phyloP scores from a whole-genome alignment of 257 asterid species.

The Linaria vulgaris region DNA sequence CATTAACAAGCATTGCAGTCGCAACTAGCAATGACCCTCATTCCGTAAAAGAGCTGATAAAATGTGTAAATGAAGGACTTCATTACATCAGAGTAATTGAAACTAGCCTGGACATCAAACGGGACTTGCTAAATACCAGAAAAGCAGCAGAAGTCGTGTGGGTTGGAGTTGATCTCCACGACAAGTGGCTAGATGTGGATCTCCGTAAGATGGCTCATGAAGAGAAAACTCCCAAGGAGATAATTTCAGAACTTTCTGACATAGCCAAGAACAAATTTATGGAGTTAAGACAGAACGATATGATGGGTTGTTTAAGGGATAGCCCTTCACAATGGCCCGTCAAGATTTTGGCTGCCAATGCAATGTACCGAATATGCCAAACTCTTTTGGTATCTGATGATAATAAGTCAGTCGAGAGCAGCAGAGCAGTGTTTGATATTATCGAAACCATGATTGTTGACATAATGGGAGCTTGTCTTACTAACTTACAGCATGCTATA shows the following conservation, averaged over 20 bases:
- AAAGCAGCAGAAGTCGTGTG: conserved; percentile 68
- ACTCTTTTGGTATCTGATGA: conserved; percentile 46
- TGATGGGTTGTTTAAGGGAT: conserved; percentile 34
- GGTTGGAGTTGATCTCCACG: conserved; percentile 61
- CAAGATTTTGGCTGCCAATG: conserved; percentile 62
- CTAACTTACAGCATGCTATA: conserved; percentile 61
- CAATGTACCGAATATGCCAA: conserved; percentile 74
- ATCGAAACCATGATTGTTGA: conserved; percentile 51
- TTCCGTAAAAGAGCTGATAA: conserved; percentile 40
- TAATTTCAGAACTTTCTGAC: conserved; percentile 50
- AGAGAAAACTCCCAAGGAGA: conserved; percentile 38
- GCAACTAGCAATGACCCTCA: conserved; percentile 42
- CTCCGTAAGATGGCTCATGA: conserved; percentile 42
- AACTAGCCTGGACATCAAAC: conserved; percentile 39
- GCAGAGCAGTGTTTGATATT: conserved; percentile 39
- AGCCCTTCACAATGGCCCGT: conserved; percentile 62
- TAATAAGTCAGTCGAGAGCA: conserved; percentile 29
- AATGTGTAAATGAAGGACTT: conserved; percentile 55
- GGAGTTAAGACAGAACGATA: conserved; percentile 40
- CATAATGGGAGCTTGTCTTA: conserved; percentile 66
- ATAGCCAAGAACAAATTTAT: conserved; percentile 49
- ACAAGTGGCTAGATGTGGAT: conserved; percentile 67
- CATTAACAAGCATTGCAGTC: conserved; percentile 74
- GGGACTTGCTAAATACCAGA: conserved; percentile 42
- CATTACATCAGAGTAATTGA: conserved; percentile 49